Evolutionary conservation across 73 alveolate species (phyloP).

Genomic region (Uronychia binucleata): DNA sequence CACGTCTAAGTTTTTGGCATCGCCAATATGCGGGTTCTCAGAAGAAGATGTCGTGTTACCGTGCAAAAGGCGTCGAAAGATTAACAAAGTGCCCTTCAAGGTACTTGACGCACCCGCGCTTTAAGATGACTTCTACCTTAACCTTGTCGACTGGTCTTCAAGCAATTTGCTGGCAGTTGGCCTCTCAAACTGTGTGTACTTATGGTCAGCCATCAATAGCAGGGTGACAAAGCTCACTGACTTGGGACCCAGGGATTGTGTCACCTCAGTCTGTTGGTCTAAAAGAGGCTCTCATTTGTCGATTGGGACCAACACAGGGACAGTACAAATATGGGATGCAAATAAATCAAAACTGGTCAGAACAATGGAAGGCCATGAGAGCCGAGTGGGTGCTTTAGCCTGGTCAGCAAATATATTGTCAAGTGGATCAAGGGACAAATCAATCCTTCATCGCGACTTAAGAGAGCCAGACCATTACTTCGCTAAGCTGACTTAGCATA

Average conservation of each 20-base stretch:
- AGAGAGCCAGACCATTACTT: conserved; percentile 60
- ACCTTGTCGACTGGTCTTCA: conserved; percentile 96
- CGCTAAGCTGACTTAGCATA: conserved; percentile 68
- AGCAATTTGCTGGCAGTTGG: conserved; percentile 93
- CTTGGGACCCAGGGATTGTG: conserved; percentile 85
- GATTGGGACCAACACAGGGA: conserved; percentile 76
- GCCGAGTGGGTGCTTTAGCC: conserved; percentile 94
- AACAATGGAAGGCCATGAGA: conserved; percentile 78
- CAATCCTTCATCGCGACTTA: conserved; percentile 87
- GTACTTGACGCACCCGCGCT: conserved; percentile 99
- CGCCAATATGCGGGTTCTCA: neutral
- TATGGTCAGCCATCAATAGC: conserved; percentile 82
- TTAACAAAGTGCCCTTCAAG: conserved; percentile 87
- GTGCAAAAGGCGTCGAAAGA: conserved; percentile 72
- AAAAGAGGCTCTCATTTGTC: conserved; percentile 51
- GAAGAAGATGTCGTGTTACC: conserved; percentile 24
- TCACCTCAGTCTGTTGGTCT: conserved; percentile 90
- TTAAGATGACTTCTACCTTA: conserved; percentile 98
- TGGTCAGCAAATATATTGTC: conserved; percentile 83
- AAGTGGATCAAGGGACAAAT: conserved; percentile 94
- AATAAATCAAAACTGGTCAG: conserved; percentile 59
- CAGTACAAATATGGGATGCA: conserved; percentile 84
- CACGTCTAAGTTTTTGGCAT: neutral
- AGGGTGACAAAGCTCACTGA: conserved; percentile 93
- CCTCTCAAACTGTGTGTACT: conserved; percentile 70